These are phyloP conservation scores for Friedmanniomyces simplex DNA, from an alignment of 495 filamentous ascomycete genomes.

Conservation along the genomic window DNA sequence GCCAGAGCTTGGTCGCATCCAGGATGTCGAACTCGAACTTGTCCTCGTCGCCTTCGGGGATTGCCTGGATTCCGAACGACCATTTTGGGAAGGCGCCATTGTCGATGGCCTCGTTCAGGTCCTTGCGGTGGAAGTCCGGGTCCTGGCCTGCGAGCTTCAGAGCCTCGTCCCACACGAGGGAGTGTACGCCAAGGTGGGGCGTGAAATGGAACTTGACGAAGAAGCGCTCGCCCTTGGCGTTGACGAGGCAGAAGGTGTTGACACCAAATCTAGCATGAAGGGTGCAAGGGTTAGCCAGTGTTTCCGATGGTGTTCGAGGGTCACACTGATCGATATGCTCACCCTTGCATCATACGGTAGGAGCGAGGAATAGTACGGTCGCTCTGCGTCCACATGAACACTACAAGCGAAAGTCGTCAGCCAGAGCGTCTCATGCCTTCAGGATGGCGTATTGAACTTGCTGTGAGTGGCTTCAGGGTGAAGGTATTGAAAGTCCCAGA, in stretches of 20 bases:
- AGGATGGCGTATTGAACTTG: neutral
- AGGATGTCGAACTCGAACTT: slow-evolving; percentile 87
- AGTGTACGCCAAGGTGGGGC: slow-evolving; percentile 71
- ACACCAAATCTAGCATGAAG: too few species aligned
- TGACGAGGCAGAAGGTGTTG: slow-evolving; percentile 68
- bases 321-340: slow-evolving; percentile 22
- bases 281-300: too few species aligned
- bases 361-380: slow-evolving; percentile 73
- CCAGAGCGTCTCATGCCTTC: too few species aligned
- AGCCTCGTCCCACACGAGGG: slow-evolving; percentile 81
- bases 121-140: slow-evolving; percentile 81
- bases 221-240: slow-evolving; percentile 56
- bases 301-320: too few species aligned
- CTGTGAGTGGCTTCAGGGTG: slow-evolving; percentile 46
- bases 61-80: slow-evolving; percentile 70
- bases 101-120: slow-evolving; percentile 71
- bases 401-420: too few species aligned
- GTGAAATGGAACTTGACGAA: slow-evolving; percentile 81
- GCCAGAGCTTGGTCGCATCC: slow-evolving; percentile 89
- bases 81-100: slow-evolving; percentile 63
- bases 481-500: slow-evolving; percentile 52
- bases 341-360: slow-evolving; percentile 84
- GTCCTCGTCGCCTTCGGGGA: slow-evolving; percentile 55
- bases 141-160: slow-evolving; percentile 72
- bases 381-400: slow-evolving; percentile 1